Evolutionary conservation across 176 grass and related monocot species (phyloP).

Genomic region (Carex cristatella): DNA sequence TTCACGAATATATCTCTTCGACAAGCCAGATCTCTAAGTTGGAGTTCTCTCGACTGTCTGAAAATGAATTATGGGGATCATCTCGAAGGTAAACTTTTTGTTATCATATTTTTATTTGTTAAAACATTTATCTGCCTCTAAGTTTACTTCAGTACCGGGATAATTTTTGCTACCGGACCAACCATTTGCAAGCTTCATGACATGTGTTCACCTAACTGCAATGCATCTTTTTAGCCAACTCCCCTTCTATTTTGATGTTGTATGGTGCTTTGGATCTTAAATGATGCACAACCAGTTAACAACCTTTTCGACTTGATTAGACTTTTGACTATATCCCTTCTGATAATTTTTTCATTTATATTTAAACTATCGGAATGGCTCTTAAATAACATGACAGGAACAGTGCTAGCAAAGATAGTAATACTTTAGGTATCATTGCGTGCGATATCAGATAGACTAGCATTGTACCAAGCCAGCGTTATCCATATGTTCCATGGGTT

Average conservation of each 20-base stretch:
- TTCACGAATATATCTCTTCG: conserved; percentile 79
- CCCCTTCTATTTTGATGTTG: background rate
- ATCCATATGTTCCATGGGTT: background rate
- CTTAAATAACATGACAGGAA: background rate
- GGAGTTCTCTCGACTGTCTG: conserved; percentile 55
- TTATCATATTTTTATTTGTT: background rate
- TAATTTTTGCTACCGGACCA: background rate
- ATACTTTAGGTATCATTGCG: background rate
- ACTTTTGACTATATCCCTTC: background rate
- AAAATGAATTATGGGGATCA: conserved; percentile 29
- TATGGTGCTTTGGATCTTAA: background rate
- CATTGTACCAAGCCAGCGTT: background rate
- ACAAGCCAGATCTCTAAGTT: conserved; percentile 59
- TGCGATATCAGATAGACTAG: background rate
- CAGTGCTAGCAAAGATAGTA: background rate
- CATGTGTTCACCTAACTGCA: background rate
- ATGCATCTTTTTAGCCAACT: background rate
- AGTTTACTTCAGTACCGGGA: background rate
- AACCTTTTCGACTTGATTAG: background rate
- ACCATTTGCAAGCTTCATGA: background rate
- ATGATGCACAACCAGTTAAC: background rate
- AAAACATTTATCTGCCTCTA: background rate
- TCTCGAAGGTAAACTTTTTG: conserved; percentile 44
- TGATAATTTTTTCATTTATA: background rate
- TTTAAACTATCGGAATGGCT: background rate